Evolutionary conservation across 345 rosid species (phyloP).

Genomic region (Eucalyptus camaldulensis): DNA sequence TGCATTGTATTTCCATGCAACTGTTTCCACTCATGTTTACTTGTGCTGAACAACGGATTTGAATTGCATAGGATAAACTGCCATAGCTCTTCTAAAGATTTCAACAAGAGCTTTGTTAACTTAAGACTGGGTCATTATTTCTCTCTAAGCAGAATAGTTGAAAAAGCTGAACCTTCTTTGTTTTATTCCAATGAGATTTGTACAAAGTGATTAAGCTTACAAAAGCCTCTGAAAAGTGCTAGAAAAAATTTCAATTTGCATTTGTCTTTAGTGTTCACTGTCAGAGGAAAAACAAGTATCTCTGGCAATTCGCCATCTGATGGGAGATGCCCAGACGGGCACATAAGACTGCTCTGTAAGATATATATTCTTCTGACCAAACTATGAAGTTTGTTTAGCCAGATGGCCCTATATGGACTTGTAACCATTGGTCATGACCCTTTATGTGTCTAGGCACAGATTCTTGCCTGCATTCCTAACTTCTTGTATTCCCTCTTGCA

Average conservation of each 20-base stretch:
- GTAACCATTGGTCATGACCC: background rate
- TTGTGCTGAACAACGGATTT: background rate
- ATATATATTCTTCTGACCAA: background rate
- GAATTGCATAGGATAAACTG: background rate
- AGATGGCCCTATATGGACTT: background rate
- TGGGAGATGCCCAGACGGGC: background rate
- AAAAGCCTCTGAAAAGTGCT: background rate
- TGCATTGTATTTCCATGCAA: background rate
- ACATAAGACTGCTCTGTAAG: background rate
- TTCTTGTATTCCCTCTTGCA: constrained; percentile 4
- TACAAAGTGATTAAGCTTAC: background rate
- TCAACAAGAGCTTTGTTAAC: background rate
- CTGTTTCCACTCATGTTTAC: background rate
- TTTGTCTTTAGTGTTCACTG: background rate
- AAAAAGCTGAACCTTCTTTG: background rate
- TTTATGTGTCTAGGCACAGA: background rate
- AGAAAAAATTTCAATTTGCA: background rate
- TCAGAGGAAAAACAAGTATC: background rate
- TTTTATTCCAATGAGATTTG: background rate
- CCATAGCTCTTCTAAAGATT: background rate
- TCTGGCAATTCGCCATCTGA: background rate
- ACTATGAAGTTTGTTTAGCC: background rate
- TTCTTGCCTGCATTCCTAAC: background rate
- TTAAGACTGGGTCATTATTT: background rate
- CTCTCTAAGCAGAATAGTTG: background rate